Percentiles rank a stretch among this genome's conserved stretches.
phyloP scores from a whole-genome alignment of 108 stramenopile genomes.

The Epipyxis sp. region DNA sequence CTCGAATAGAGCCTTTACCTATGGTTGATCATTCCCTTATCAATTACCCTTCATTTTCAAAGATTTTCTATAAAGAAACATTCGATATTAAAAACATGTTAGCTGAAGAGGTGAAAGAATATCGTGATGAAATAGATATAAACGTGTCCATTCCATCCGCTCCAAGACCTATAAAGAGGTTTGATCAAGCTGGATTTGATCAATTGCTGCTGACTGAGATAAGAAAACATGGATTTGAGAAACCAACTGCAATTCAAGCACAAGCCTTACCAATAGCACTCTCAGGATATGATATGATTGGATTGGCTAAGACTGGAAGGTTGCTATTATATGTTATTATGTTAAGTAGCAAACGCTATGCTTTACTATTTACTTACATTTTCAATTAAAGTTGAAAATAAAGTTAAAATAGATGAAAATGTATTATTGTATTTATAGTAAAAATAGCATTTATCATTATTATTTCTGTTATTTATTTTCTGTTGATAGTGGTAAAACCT shows the following conservation, averaged over 20 bases:
- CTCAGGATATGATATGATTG: conserved; percentile 2
- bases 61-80: conserved; percentile 8
- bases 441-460: too few relatives aligned
- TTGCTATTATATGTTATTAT: too few relatives aligned
- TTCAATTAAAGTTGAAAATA: too few relatives aligned
- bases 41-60: not conserved
- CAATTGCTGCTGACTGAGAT: not conserved
- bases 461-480: too few relatives aligned
- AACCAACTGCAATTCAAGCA: conserved; percentile 27
- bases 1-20: conserved; percentile 14
- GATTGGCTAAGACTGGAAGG: conserved; percentile 34
- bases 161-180: conserved; percentile 13
- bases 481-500: conserved; percentile 17
- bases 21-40: conserved; percentile 5
- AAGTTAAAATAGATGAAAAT: too few relatives aligned
- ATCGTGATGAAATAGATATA: not conserved
- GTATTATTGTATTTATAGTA: too few relatives aligned
- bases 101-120: not conserved
- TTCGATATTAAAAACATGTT: not conserved
- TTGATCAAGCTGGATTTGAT: conserved; percentile 5
- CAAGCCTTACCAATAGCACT: conserved; percentile 24
- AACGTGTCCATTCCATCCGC: not conserved
- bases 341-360: not conserved
- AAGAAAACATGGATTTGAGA: not conserved
- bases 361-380: too few relatives aligned